Evolutionary conservation across 2,329 filamentous ascomycete genomes (phyloP), one percentile per base, ranked within the genome.

Genomic region (Phialophora chinensis): DNA sequence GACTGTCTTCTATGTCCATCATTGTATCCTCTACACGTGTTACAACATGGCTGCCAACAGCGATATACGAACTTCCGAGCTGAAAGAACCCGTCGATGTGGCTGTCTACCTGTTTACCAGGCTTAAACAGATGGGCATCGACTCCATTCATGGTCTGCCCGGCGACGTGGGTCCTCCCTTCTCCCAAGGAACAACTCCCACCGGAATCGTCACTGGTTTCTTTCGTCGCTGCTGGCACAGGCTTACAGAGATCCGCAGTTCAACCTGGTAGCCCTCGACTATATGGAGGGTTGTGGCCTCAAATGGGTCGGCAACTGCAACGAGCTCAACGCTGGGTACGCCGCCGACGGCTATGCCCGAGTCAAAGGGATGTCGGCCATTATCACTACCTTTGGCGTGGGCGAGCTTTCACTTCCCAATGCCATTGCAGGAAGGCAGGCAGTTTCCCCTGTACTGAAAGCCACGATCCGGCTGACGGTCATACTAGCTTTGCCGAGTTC

Each of bases 311-410:
- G 86, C 70, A 88, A 87, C 73, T 84, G 81, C 75, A 88, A 88
- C 74, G 86, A 88, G 75, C 80, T 88, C 64, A 87, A 87, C 75
- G 85, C 84, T 60, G 89, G 88, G 20, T 93, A 93, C 73, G 90
- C 91, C 31, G 89, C 91, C 20, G 91, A 93, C 79, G 91, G 90
- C n/a, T 93, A 93, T 75, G 90, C 90, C 66, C 86, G 90, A 69
- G 84, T 91, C 67, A 72, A 71, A 29, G 71, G 68, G 12, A 70
- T 70, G 11, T 70, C 68, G 12, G 68, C 68, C 6, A 58, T 71
- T 20, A 64, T 88, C 44, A 88, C 86, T 2, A 88, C 86, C 0
- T 87, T 87, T 71, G 86, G 86, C 4, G 86, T 88, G 0, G 86
- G 86, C 5, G 82, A 84, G 67, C 75, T 82, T 35, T 74, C 72